Conservation (phyloP, 768 basidiomycete species). For the Rhodotorula diobovata region DNA sequence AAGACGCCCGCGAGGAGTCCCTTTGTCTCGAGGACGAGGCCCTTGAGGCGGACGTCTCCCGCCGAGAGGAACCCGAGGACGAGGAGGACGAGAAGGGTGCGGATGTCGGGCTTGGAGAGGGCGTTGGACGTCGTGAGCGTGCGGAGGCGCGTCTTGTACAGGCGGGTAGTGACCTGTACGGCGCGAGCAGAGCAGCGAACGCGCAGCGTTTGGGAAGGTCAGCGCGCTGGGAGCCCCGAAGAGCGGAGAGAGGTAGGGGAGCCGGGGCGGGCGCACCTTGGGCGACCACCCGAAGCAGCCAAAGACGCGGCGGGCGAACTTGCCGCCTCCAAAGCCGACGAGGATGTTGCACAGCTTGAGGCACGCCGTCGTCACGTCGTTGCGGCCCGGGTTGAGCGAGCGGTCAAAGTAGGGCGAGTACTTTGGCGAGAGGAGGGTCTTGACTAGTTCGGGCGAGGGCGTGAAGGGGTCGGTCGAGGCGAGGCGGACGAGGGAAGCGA, state of each 20-base stretch:
- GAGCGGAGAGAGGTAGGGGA: neutral
- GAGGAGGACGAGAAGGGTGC: slow-evolving; percentile 68
- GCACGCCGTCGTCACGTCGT: slow-evolving; percentile 37
- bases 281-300: slow-evolving; percentile 30
- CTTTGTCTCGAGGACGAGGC: slow-evolving; percentile 66
- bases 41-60: slow-evolving; percentile 56
- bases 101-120: slow-evolving; percentile 59
- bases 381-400: slow-evolving; percentile 34
- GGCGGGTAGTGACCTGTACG: slow-evolving; percentile 29
- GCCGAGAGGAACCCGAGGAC: slow-evolving; percentile 67
- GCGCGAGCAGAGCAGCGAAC: too few relatives aligned
- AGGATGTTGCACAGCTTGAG: slow-evolving; percentile 34
- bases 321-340: slow-evolving; percentile 32
- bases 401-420: slow-evolving; percentile 33
- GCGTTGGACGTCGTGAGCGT: slow-evolving; percentile 14
- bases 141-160: slow-evolving; percentile 37
- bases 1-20: slow-evolving; percentile 66
- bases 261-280: slow-evolving; percentile 14
- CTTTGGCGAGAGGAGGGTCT: slow-evolving; percentile 26
- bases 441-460: slow-evolving; percentile 33
- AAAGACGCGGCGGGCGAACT: slow-evolving; percentile 28
- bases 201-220: neutral
- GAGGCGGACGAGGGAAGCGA: slow-evolving; percentile 36
- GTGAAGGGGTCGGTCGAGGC: slow-evolving; percentile 37
- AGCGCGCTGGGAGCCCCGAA: too few relatives aligned